Evolutionary conservation across 768 basidiomycete genomes (phyloP).

Genomic region (Lactarius indigo): DNA sequence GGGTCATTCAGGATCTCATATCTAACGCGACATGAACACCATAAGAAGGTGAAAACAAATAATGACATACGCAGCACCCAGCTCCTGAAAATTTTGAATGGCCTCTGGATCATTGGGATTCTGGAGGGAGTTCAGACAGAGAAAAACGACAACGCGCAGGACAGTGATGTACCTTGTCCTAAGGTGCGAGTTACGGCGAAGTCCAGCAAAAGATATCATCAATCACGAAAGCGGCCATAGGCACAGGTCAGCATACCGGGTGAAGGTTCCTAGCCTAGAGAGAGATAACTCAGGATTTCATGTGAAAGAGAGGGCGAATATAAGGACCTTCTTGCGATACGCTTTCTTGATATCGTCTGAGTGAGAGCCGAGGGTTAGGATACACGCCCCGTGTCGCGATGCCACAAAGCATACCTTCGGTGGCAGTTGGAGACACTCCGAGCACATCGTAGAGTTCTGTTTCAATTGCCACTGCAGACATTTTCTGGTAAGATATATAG

Average conservation of each 20-base stretch:
- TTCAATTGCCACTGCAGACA: slow-evolving; percentile 59
- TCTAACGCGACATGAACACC: slow-evolving; percentile 35
- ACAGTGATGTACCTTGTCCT: slow-evolving; percentile 62
- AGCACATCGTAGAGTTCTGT: slow-evolving; percentile 85
- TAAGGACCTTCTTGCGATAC: slow-evolving; percentile 81
- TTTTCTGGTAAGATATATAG: not conserved
- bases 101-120: slow-evolving; percentile 89
- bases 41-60: not conserved
- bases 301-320: slow-evolving; percentile 24
- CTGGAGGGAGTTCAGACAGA: slow-evolving; percentile 37
- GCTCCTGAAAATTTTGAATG: slow-evolving; percentile 80
- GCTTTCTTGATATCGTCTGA: slow-evolving; percentile 89
- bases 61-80: slow-evolving; percentile 72
- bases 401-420: slow-evolving; percentile 51
- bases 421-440: slow-evolving; percentile 65
- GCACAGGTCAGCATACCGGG: slow-evolving; percentile 52
- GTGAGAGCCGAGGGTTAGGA: slow-evolving; percentile 23
- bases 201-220: slow-evolving; percentile 13
- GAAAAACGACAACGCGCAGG: not conserved
- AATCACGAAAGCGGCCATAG: slow-evolving; percentile 10
- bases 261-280: slow-evolving; percentile 81
- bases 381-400: slow-evolving; percentile 5
- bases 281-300: slow-evolving; percentile 25
- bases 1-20: slow-evolving; percentile 81
- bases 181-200: slow-evolving; percentile 13